Evolutionary conservation across 2,329 filamentous ascomycete species (phyloP).

Genomic region (Byssoonygena ceratinophila): DNA sequence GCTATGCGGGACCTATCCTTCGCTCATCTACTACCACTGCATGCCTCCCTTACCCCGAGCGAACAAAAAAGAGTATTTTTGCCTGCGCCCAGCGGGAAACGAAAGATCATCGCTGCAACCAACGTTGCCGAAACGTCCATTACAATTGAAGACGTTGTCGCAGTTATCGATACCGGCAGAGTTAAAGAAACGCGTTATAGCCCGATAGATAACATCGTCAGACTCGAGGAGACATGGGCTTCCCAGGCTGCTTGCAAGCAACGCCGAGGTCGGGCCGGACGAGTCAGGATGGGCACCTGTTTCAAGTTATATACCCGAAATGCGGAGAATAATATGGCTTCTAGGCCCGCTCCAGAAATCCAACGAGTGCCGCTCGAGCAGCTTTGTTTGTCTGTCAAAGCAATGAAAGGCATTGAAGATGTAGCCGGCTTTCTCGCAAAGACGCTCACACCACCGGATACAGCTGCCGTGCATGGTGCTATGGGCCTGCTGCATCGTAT

Average conservation of each 20-base stretch:
- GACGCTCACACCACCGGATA: slow-evolving; percentile 80
- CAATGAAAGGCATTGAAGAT: slow-evolving; percentile 74
- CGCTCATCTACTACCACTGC: slow-evolving; percentile 73
- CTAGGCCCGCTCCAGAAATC: slow-evolving; percentile 87
- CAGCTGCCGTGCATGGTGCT: slow-evolving; percentile 73
- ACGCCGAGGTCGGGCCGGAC: slow-evolving; percentile 79
- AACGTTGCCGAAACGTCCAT: slow-evolving; percentile 98
- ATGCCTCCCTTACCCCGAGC: slow-evolving; percentile 77
- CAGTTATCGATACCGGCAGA: slow-evolving; percentile 86
- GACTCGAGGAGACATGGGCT: slow-evolving; percentile 89
- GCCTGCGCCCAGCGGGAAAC: slow-evolving; percentile 61
- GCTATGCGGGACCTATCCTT: slow-evolving; percentile 54
- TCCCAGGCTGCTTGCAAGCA: slow-evolving; percentile 91
- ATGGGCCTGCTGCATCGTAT: slow-evolving; percentile 69
- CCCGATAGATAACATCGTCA: slow-evolving; percentile 82
- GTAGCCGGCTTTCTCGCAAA: slow-evolving; percentile 71
- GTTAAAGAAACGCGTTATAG: slow-evolving; percentile 97
- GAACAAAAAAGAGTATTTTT: slow-evolving; percentile 85
- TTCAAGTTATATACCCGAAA: slow-evolving; percentile 91
- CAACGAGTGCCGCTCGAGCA: slow-evolving; percentile 86
- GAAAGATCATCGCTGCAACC: slow-evolving; percentile 88
- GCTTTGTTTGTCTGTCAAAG: slow-evolving; percentile 83
- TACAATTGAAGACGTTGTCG: slow-evolving; percentile 94
- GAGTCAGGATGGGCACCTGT: slow-evolving; percentile 81
- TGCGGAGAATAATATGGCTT: slow-evolving; percentile 72